Percentiles rank a stretch among this genome's conserved stretches.
phyloP scores from a whole-genome alignment of 2,329 filamentous ascomycete species.

The Chaetomium sp. region DNA sequence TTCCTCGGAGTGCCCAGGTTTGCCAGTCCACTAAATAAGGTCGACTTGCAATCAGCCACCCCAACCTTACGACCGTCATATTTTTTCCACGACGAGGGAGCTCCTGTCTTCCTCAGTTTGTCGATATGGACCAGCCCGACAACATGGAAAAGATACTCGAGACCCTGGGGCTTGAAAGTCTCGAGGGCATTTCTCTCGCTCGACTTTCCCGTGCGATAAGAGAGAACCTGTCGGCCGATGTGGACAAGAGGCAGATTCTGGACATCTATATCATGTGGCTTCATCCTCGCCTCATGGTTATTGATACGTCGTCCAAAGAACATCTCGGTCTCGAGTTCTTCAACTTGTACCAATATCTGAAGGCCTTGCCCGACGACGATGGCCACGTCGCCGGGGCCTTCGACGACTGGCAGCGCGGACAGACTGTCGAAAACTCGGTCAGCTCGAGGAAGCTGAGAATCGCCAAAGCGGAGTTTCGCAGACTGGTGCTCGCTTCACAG shows the following conservation, averaged over 20 bases:
- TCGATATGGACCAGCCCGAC: conserved; percentile 23
- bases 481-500: conserved; percentile 1
- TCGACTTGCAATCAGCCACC: background rate
- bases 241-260: conserved; percentile 20
- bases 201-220: conserved; percentile 14
- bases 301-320: conserved; percentile 24
- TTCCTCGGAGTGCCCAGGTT: background rate
- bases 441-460: conserved; percentile 22
- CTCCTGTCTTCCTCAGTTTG: conserved; percentile 17
- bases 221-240: conserved; percentile 11
- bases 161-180: conserved; percentile 20
- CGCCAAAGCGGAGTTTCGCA: conserved; percentile 15
- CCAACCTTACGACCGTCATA: background rate
- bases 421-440: conserved; percentile 15
- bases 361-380: conserved; percentile 23
- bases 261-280: conserved; percentile 31
- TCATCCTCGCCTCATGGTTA: conserved; percentile 19
- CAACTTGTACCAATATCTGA: conserved; percentile 30
- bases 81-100: conserved; percentile 7
- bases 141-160: conserved; percentile 23
- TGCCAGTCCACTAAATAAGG: background rate
- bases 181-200: conserved; percentile 21
- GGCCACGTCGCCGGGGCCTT: conserved; percentile 28
- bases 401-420: conserved; percentile 22
- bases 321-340: conserved; percentile 22